These are phyloP conservation scores for Candida sp. DNA, from an alignment of 1,139 yeast species.

Conservation along the genomic window DNA sequence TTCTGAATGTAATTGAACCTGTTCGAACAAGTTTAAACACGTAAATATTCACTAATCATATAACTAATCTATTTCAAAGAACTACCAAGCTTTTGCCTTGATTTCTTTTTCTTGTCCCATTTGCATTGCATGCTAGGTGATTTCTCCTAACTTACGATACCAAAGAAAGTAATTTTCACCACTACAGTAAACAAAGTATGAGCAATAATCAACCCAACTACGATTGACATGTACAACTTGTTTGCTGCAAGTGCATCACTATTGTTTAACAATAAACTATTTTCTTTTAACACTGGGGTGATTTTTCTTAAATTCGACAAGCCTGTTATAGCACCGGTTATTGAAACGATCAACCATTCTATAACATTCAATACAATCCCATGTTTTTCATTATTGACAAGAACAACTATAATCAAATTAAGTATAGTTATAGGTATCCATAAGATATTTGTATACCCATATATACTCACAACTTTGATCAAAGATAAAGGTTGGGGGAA, in stretches of 20 bases:
- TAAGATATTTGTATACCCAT: constrained; percentile 74
- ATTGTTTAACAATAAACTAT: constrained; percentile 26
- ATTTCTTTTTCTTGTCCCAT: too few species aligned
- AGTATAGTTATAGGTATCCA: constrained; percentile 79
- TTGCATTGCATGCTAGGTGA: too few species aligned
- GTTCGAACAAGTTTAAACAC: too few species aligned
- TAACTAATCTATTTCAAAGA: too few species aligned
- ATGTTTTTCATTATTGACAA: constrained; percentile 36
- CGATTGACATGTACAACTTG: constrained; percentile 13
- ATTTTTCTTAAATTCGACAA: constrained; percentile 42
- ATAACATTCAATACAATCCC: constrained; percentile 29
- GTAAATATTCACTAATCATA: too few species aligned
- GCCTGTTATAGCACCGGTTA: constrained; percentile 49
- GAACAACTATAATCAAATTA: constrained; percentile 45
- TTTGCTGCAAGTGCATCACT: constrained; percentile 19
- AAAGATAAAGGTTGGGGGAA: constrained; percentile 38
- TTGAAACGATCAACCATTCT: constrained; percentile 46
- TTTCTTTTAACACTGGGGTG: constrained; percentile 37
- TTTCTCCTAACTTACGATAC: constrained; percentile 13
- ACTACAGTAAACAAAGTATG: constrained; percentile 44
- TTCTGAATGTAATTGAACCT: too few species aligned
- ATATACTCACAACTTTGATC: constrained; percentile 52
- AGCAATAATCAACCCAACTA: constrained; percentile 29
- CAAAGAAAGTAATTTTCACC: constrained; percentile 51
- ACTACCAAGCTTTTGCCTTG: too few species aligned